Base-by-base conservation (phyloP, 306 rosid species). In the Abrus precatorius region DNA sequence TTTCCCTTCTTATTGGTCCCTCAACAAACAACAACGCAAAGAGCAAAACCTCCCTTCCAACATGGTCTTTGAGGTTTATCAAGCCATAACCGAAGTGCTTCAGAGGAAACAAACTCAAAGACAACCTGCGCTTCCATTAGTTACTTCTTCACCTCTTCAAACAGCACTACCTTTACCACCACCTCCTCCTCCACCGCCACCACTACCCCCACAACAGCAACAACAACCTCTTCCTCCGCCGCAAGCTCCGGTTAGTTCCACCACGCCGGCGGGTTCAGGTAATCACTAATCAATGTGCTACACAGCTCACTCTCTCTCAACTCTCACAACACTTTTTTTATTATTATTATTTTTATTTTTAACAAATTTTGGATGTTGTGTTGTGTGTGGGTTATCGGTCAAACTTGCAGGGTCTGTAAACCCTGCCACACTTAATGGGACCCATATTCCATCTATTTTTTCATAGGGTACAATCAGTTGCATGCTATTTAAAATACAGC, bases 321-420 rank as follows among this genome's bases (percentile, higher is more conserved):
- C 56, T 12, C 54, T 32, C 66, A 0, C n/a, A 47, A 64, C 74
- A 38, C 38, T 49, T 62, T 7, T 68, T 9, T 65, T 10, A 45
- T 27, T 27, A 32, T 54, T 69, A 56, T 14, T 1, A 9, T 44
- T 49, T 49, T 67, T 69, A 5, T 13, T 76, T 67, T 30, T 12
- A 41, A 73, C 45, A 57, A 56, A 28, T 66, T 80, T 70, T 78
- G 91, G 86, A 80, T 69, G 82, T 52, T 75, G 83, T 83, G 86
- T 75, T 66, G 83, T 83, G 86, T 82, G 84, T 76, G 85, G 79
- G 80, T 85, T 75, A 78, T 86, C 82, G 87, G 94, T 90, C 94
- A 90, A 90, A 90, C 88, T 79, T 88, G 90, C 92, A 88, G 94
- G 85, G 78, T 84, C 91, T 90, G 91, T 67, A 60, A 85, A 68